phyloP scores from a whole-genome alignment of 306 rosid genomes.

The Lathyrus tuberosus region DNA sequence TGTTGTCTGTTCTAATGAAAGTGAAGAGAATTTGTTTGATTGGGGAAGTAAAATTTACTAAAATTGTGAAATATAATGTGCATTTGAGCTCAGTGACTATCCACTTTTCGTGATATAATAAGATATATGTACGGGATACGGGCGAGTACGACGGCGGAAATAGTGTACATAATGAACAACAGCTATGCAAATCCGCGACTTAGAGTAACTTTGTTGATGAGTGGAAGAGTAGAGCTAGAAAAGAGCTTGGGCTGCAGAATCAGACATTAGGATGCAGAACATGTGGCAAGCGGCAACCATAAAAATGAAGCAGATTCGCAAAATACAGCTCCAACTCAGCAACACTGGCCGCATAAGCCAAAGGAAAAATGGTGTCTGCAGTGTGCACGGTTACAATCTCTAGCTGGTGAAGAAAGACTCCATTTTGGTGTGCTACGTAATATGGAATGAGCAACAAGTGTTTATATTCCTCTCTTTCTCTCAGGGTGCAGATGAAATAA shows the following conservation, averaged over 20 bases:
- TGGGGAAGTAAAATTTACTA: no score
- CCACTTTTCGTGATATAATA: not conserved
- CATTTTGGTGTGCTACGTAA: no score
- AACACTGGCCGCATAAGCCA: not conserved
- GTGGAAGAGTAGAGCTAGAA: not conserved
- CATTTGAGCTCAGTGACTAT: not conserved
- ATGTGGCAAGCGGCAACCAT: not conserved
- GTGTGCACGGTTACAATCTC: not conserved
- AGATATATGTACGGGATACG: not conserved
- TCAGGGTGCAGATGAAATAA: no score
- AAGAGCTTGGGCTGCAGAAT: not conserved
- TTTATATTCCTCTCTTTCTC: no score
- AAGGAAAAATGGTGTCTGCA: not conserved
- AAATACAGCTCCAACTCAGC: not conserved
- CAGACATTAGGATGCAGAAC: not conserved
- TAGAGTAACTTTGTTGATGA: not conserved
- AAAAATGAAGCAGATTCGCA: no score
- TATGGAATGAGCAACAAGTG: no score
- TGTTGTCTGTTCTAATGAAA: no score
- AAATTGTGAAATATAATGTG: no score
- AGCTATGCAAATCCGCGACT: not conserved
- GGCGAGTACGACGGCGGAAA: not conserved
- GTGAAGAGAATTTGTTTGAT: no score
- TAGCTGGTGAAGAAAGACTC: no score
- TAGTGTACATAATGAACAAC: no score